These are phyloP conservation scores for Apiosordaria backusii DNA, from an alignment of 495 filamentous ascomycete genomes.

Conservation along the genomic window DNA sequence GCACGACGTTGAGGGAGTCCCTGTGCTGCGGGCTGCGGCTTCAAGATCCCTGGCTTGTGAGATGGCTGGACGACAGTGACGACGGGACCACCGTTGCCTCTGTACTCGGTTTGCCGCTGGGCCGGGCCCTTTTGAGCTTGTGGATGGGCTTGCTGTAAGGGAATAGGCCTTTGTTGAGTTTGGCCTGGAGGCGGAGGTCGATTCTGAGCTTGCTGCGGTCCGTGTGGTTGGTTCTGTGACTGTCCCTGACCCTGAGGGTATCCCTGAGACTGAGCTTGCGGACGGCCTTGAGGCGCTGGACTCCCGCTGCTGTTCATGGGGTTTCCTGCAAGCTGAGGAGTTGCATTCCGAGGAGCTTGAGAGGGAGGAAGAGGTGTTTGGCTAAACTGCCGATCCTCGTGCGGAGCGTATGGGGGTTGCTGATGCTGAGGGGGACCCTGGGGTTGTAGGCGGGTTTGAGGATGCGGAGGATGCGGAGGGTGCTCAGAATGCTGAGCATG, in stretches of 20 bases:
- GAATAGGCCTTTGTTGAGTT: not conserved
- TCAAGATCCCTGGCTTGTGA: not conserved
- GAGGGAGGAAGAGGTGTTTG: not conserved
- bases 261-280: not conserved
- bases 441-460: not conserved
- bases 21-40: not conserved
- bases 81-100: not conserved
- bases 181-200: not conserved
- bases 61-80: not conserved
- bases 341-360: not conserved
- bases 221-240: not conserved
- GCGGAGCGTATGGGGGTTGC: not conserved
- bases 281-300: not conserved
- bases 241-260: not conserved
- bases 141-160: not conserved
- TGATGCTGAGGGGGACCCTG: not conserved
- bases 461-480: not conserved
- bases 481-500: not conserved
- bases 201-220: not conserved
- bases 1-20: not conserved
- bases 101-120: not conserved
- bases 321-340: not conserved
- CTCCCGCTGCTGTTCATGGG: not conserved
- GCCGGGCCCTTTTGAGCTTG: not conserved
- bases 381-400: not conserved